A percentile compares a stretch with the other conserved stretches of the same genome.
These are phyloP conservation scores for Rhizomucor miehei DNA, from an alignment of 371 early-diverging fungal species.

Conservation along the genomic window DNA sequence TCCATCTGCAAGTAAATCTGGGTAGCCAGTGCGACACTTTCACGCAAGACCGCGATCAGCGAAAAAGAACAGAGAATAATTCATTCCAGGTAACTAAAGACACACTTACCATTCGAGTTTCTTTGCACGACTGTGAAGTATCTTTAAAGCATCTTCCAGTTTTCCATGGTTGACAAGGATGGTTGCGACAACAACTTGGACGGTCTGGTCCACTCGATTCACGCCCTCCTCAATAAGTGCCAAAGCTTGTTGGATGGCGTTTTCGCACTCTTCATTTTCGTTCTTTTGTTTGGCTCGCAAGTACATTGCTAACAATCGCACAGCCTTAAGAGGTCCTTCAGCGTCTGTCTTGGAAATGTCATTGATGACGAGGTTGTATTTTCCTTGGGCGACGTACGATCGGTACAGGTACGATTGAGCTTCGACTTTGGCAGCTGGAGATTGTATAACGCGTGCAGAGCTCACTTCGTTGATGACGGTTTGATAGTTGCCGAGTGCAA, in stretches of 20 bases:
- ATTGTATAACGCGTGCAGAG: constrained; percentile 34
- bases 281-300: constrained; percentile 39
- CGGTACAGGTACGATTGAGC: constrained; percentile 60
- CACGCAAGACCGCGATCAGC: no score
- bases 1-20: constrained; percentile 80
- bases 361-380: constrained; percentile 55
- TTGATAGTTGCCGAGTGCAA: constrained; percentile 67
- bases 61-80: no score
- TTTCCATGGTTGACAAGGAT: constrained; percentile 42
- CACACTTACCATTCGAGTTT: constrained; percentile 74
- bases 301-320: constrained; percentile 55
- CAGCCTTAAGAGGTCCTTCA: constrained; percentile 45
- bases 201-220: constrained; percentile 37
- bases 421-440: constrained; percentile 50
- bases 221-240: constrained; percentile 46
- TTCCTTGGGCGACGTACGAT: constrained; percentile 67
- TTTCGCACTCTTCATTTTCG: constrained; percentile 1
- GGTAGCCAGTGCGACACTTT: constrained; percentile 76
- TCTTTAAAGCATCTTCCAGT: constrained; percentile 55
- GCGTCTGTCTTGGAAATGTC: constrained; percentile 42
- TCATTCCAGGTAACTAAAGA: background rate
- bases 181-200: constrained; percentile 47
- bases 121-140: constrained; percentile 66
- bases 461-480: constrained; percentile 70
- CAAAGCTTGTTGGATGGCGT: constrained; percentile 33